Conservation (phyloP, 1,284 basidiomycete species). For the Trichosporon inkin region DNA sequence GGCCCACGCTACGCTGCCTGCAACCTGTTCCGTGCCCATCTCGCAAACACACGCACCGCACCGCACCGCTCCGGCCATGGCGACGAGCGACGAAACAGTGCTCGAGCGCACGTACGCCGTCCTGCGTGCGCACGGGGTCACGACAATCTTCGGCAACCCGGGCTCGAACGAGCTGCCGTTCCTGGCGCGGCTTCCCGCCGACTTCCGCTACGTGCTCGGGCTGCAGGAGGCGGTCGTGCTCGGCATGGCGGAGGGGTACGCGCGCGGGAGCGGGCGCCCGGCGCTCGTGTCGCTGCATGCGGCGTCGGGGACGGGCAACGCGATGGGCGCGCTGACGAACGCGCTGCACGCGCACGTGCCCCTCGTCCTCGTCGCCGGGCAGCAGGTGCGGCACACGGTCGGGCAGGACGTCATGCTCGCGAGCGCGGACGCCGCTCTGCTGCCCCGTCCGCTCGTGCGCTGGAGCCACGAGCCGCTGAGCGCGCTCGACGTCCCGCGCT, state of each 20-base stretch:
- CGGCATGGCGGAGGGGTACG: slow-evolving; percentile 20
- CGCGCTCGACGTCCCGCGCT: slow-evolving; percentile 13
- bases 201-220: slow-evolving; percentile 19
- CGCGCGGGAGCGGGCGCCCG: slow-evolving; percentile 10
- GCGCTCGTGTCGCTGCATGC: slow-evolving; percentile 17
- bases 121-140: slow-evolving; percentile 14
- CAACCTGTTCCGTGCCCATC: too few relatives aligned
- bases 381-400: slow-evolving; percentile 19
- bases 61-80: not conserved
- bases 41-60: not conserved
- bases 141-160: slow-evolving; percentile 21
- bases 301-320: slow-evolving; percentile 16
- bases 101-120: slow-evolving; percentile 5
- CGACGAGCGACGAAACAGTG: not conserved
- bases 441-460: slow-evolving; percentile 15
- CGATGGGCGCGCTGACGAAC: slow-evolving; percentile 21
- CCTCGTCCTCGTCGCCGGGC: slow-evolving; percentile 19
- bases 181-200: slow-evolving; percentile 14
- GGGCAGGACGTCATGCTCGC: slow-evolving; percentile 21
- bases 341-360: slow-evolving; percentile 16
- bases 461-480: slow-evolving; percentile 14
- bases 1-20: too few relatives aligned
- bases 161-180: slow-evolving; percentile 22
- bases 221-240: slow-evolving; percentile 16
- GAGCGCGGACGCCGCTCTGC: slow-evolving; percentile 13